phyloP scores from a whole-genome alignment of 352 stramenopile genomes.

The Phytophthora fragariaefolia region DNA sequence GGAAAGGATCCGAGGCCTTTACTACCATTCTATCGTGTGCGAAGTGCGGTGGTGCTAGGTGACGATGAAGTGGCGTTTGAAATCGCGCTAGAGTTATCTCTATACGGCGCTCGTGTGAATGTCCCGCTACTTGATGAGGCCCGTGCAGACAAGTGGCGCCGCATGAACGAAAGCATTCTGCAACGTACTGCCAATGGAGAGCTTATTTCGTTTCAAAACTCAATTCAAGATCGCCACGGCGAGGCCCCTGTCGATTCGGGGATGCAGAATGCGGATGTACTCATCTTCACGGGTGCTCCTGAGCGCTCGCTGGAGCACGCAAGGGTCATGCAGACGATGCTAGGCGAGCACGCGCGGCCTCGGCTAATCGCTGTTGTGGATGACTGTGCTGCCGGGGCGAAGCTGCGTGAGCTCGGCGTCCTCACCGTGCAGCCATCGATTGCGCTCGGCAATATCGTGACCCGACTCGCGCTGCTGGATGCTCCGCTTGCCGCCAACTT shows the following conservation, averaged over 20 bases:
- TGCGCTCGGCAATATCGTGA: slow-evolving; percentile 68
- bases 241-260: slow-evolving; percentile 31
- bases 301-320: slow-evolving; percentile 56
- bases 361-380: slow-evolving; percentile 64
- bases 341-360: slow-evolving; percentile 43
- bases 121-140: slow-evolving; percentile 65
- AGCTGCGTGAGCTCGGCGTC: slow-evolving; percentile 62
- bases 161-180: slow-evolving; percentile 70
- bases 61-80: slow-evolving; percentile 71
- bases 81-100: slow-evolving; percentile 61
- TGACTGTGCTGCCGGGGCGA: slow-evolving; percentile 43
- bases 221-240: slow-evolving; percentile 44
- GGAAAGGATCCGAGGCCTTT: slow-evolving; percentile 46
- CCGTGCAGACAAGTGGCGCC: slow-evolving; percentile 61
- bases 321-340: slow-evolving; percentile 54
- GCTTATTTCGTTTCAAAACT: slow-evolving; percentile 70
- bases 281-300: slow-evolving; percentile 66
- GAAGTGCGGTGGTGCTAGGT: slow-evolving; percentile 63
- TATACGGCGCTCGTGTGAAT: slow-evolving; percentile 66
- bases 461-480: slow-evolving; percentile 60
- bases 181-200: slow-evolving; percentile 60
- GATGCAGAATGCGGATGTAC: slow-evolving; percentile 53
- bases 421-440: slow-evolving; percentile 73
- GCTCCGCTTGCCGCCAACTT: slow-evolving; percentile 41
- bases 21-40: slow-evolving; percentile 52